Base-by-base conservation (phyloP, 352 stramenopile genomes). In the Pythium volutum region DNA sequence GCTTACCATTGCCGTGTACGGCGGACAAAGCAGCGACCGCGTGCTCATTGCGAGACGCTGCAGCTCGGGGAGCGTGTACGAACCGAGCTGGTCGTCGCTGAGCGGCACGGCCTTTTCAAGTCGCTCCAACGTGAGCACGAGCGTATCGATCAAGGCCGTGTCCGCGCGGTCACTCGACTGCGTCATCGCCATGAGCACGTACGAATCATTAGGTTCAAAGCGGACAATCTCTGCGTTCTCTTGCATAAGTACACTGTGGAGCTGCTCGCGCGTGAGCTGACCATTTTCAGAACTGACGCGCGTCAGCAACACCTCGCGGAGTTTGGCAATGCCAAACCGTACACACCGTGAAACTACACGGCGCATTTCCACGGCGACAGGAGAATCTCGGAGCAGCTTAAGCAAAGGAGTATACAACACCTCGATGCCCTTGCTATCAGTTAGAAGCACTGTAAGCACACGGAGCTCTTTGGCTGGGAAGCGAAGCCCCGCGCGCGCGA, bases 401-500 rank as follows among this genome's bases (percentile, higher is more conserved):
- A 89, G 45, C n/a, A 89, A 67, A 1, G 73, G 62, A 9, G 75
- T 60, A 42, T 87, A 88, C 7, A 89, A 55, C 33, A 88, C 62
- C 18, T 84, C 69, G 25, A 69, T 65, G 4, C 77, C 80, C 34
- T 76, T 83, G 22, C 42, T 53, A 46, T 87, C 77, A 1, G 52
- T 47, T 10, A 87, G 75, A 51, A 88, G 67, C 29, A 79, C 58
- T n/a, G 78, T 67, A 11, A 87, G 45, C 2, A 86, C 52, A 25
- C 75, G 76, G 10, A 81, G 31, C 26, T 87, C 74, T 29, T 77
- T 84, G 1, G 64, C 2, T 4, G 63, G 38, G 1, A 87, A 49
- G 11, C 73, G 70, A 12, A 81, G 53, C 2, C 65, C 69, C 39
- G 84, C 55, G 29, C 75, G 69, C 23, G 60, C 31, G 10, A 89